Evolutionary conservation across 208 protist genomes (phyloP).

Genomic region (Trypanosoma cruzi): DNA sequence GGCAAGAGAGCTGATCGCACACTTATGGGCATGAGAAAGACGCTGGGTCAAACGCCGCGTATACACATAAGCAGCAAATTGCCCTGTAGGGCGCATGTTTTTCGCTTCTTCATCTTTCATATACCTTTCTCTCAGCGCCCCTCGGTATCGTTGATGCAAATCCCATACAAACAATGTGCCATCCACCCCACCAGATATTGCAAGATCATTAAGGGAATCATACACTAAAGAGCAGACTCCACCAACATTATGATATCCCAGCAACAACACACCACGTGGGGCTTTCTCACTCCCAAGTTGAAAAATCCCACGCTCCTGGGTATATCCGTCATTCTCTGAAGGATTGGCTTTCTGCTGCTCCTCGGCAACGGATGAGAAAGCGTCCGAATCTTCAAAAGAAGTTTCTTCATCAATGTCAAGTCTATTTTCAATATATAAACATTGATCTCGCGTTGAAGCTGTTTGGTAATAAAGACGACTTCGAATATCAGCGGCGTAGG

Average conservation of each 20-base stretch:
- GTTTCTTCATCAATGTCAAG: not conserved
- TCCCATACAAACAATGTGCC: conserved; percentile 52
- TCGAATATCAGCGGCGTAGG: conserved; percentile 17
- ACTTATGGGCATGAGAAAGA: conserved; percentile 32
- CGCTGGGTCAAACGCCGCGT: conserved; percentile 26
- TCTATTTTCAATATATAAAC: not conserved
- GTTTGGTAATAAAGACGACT: not conserved
- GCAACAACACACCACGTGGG: conserved; percentile 39
- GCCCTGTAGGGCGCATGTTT: conserved; percentile 8
- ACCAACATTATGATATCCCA: conserved; percentile 40
- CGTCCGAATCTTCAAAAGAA: not conserved
- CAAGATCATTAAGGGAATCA: conserved; percentile 21
- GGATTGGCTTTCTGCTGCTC: not conserved
- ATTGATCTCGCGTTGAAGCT: not conserved
- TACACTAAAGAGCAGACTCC: conserved; percentile 23
- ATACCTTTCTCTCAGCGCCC: conserved; percentile 9
- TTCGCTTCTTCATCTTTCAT: conserved; percentile 18
- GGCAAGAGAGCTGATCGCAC: conserved; percentile 34
- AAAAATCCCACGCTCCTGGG: not conserved
- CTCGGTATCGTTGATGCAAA: conserved; percentile 26
- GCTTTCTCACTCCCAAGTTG: conserved; percentile 2
- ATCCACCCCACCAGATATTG: conserved; percentile 42
- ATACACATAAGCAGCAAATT: conserved; percentile 32
- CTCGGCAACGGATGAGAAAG: not conserved
- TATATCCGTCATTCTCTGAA: not conserved